phyloP scores from a whole-genome alignment of 768 basidiomycete genomes.

The Sporobolomyces phaffii region DNA sequence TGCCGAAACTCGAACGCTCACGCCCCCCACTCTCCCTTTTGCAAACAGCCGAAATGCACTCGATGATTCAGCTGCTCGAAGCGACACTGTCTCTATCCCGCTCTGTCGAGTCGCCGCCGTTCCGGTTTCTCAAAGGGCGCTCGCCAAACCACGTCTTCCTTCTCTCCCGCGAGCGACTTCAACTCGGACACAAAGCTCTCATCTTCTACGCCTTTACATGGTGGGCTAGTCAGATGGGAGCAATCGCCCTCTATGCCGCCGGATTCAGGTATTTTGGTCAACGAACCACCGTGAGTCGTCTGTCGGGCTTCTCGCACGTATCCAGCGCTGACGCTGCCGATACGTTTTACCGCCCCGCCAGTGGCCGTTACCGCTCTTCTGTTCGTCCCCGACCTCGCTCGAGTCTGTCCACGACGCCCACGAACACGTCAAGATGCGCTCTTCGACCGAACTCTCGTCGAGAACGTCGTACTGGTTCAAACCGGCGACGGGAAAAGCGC shows the following conservation, averaged over 20 bases:
- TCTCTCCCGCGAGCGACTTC: conserved; percentile 15
- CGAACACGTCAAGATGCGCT: conserved; percentile 19
- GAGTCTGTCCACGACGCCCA: conserved; percentile 16
- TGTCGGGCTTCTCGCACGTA: too few species aligned
- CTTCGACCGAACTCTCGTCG: background rate
- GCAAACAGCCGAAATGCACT: conserved; percentile 14
- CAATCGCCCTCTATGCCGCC: background rate
- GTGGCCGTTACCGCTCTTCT: conserved; percentile 22
- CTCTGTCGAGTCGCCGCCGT: background rate
- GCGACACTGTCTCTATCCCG: conserved; percentile 19
- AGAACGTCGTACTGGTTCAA: conserved; percentile 25
- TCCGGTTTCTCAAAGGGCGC: conserved; percentile 15
- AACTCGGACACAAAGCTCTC: conserved; percentile 19
- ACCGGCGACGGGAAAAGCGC: background rate
- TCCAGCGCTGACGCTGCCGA: too few species aligned
- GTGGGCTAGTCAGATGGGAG: background rate
- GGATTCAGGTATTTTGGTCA: conserved; percentile 35
- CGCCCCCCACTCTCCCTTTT: background rate
- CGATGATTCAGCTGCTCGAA: conserved; percentile 35
- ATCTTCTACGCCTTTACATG: conserved; percentile 24
- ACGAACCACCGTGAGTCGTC: background rate
- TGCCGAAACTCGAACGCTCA: too few species aligned
- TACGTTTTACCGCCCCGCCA: too few species aligned
- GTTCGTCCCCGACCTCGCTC: conserved; percentile 20
- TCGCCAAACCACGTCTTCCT: conserved; percentile 12